phyloP scores from a whole-genome alignment of 768 basidiomycete genomes.

The Mycena rosella region DNA sequence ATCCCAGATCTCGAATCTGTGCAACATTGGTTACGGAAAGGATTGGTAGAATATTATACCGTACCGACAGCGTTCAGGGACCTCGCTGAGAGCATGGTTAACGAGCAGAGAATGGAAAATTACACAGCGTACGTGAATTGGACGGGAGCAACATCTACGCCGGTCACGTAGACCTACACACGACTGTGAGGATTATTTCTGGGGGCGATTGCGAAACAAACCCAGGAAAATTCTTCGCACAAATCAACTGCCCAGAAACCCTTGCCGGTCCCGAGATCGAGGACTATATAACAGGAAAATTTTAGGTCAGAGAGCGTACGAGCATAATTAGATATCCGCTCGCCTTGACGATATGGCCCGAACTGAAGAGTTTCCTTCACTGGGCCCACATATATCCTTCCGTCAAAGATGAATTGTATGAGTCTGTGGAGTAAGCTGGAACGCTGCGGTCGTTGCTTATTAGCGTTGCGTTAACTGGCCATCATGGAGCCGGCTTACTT shows the following conservation, averaged over 20 bases:
- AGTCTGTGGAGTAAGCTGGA: conserved; percentile 73
- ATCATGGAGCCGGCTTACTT: conserved; percentile 51
- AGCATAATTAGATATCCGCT: conserved; percentile 12
- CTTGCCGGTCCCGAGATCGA: conserved; percentile 78
- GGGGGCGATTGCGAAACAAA: conserved; percentile 10
- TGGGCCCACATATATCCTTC: conserved; percentile 77
- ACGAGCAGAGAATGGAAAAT: background rate
- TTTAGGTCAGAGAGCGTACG: conserved; percentile 23
- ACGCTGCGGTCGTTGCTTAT: conserved; percentile 55
- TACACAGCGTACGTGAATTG: conserved; percentile 10
- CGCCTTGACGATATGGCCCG: conserved; percentile 60
- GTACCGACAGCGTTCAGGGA: conserved; percentile 13
- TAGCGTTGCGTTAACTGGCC: background rate
- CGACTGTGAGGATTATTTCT: background rate
- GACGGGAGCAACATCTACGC: conserved; percentile 20
- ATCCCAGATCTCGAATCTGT: conserved; percentile 80
- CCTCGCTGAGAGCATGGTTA: conserved; percentile 3
- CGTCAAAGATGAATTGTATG: conserved; percentile 74
- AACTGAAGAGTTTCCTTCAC: conserved; percentile 68
- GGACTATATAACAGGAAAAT: conserved; percentile 49
- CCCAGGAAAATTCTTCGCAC: conserved; percentile 14
- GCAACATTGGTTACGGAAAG: background rate
- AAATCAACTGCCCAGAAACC: conserved; percentile 65
- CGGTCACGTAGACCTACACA: conserved; percentile 14
- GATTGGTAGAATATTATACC: background rate